Evolutionary conservation across 2,329 filamentous ascomycete genomes (phyloP), one percentile per base, ranked within the genome.

Genomic region (Orbilia javanica): DNA sequence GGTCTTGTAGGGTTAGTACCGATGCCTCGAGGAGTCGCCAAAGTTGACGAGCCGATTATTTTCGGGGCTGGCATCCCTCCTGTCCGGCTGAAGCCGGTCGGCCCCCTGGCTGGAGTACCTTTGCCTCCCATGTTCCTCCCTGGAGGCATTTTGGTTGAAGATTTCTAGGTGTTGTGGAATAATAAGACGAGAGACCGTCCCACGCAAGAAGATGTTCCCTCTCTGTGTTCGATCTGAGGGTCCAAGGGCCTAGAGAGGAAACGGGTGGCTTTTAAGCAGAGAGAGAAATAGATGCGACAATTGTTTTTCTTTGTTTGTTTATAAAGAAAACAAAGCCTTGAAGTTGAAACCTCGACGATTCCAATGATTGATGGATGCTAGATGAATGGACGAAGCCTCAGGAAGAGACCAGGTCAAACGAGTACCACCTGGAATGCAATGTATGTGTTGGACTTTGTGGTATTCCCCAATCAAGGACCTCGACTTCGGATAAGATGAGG

Each of bases 391-490:
- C n/a, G 34, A 36, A 36, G 13, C 8, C 34, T 36, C 8, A 36
- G 34, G 8, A 5, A 36, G 3, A 11, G 8, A 36, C 8, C 34
- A 36, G 6, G n/a, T n/a, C n/a, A n/a, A n/a, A n/a, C n/a, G n/a
- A n/a, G n/a, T n/a, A n/a, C n/a, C n/a, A 36, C 34, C 2, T 11
- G 34, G 6, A 36, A 4, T 36, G 34, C 25, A 25, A 53, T 53
- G 50, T 31, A 27, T 53, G n/a, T 53, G 50, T 22, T 31, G 13
- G 10, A n/a, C n/a, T n/a, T n/a, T 31, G 50, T 53, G 50, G 50
- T 53, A 53, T 53, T 53, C 25, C 50, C 50, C 50, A 53, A 53
- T 31, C 50, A 53, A 29, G 22, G n/a, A n/a, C n/a, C 8, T 31
- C 13, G 6, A 29, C 13, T 15, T 10, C 13, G 50, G 11, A 52